These are phyloP conservation scores for Huntiella bhutanensis DNA, from an alignment of 2,329 filamentous ascomycete genomes.

Conservation along the genomic window DNA sequence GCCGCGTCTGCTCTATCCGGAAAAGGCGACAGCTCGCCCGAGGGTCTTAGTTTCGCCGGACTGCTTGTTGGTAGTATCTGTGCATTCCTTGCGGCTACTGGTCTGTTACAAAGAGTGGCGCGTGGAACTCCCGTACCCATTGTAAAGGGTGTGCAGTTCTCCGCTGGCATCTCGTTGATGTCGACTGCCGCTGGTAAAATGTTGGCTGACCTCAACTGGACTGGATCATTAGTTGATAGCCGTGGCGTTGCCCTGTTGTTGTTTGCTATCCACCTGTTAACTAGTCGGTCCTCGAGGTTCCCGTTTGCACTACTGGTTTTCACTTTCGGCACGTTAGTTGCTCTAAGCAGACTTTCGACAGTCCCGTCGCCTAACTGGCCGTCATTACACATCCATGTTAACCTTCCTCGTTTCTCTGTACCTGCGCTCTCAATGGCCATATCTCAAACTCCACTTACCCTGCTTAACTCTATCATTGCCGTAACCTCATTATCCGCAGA, in stretches of 20 bases:
- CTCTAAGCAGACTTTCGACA: slow-evolving; percentile 19
- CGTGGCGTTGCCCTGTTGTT: slow-evolving; percentile 56
- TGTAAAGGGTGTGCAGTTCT: slow-evolving; percentile 87
- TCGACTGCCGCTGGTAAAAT: slow-evolving; percentile 56
- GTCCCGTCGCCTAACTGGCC: slow-evolving; percentile 23
- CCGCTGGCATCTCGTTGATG: slow-evolving; percentile 68
- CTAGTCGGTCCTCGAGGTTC: slow-evolving; percentile 44
- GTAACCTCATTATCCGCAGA: slow-evolving; percentile 63
- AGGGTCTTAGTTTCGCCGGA: slow-evolving; percentile 54
- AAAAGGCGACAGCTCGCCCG: slow-evolving; percentile 26
- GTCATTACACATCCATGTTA: not conserved
- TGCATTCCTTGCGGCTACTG: slow-evolving; percentile 58
- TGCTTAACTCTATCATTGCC: slow-evolving; percentile 81
- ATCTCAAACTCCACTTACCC: slow-evolving; percentile 77
- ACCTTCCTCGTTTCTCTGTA: slow-evolving; percentile 24
- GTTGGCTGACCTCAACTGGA: slow-evolving; percentile 51
- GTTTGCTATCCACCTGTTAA: slow-evolving; percentile 51
- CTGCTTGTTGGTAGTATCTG: slow-evolving; percentile 54
- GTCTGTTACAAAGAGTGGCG: slow-evolving; percentile 56
- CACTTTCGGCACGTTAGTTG: slow-evolving; percentile 42
- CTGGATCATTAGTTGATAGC: slow-evolving; percentile 53
- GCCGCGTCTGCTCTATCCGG: slow-evolving; percentile 71
- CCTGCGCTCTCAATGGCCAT: slow-evolving; percentile 41
- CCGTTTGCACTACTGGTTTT: slow-evolving; percentile 68
- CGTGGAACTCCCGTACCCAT: slow-evolving; percentile 65